Evolutionary conservation across 2,329 filamentous ascomycete species (phyloP).

Genomic region (Calonectria hongkongensis): DNA sequence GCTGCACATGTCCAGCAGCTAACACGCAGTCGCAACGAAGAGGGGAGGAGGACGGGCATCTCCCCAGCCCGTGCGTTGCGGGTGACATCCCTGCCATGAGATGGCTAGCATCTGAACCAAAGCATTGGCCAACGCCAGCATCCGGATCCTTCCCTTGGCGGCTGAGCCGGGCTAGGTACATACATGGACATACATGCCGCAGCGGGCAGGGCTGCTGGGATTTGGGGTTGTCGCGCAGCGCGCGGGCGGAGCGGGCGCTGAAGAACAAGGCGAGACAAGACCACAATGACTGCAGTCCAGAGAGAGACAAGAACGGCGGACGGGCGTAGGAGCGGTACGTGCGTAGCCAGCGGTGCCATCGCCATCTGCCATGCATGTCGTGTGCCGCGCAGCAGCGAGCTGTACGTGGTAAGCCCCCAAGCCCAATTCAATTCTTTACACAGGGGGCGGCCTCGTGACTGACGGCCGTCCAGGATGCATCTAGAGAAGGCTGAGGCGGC

Average conservation of each 20-base stretch:
- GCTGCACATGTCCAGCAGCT: constrained; percentile 17
- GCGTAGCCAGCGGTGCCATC: constrained; percentile 21
- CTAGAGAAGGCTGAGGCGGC: constrained; percentile 22
- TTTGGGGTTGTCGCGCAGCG: constrained; percentile 25
- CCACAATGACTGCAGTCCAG: constrained; percentile 12
- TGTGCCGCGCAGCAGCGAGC: constrained; percentile 24
- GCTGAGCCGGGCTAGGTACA: constrained; percentile 26
- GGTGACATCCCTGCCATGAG: constrained; percentile 35
- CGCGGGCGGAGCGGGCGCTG: constrained; percentile 22
- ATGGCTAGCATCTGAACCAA: constrained; percentile 26
- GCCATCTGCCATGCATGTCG: constrained; percentile 33
- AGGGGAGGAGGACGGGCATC: constrained; percentile 13
- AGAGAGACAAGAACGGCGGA: constrained; percentile 19
- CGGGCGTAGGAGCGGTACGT: constrained; percentile 32
- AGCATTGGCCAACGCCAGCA: constrained; percentile 20
- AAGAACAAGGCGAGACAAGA: constrained; percentile 18
- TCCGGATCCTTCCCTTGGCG: constrained; percentile 17
- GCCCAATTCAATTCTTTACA: constrained; percentile 26
- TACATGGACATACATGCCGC: constrained; percentile 11
- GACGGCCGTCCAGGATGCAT: constrained; percentile 27
- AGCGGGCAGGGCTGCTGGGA: constrained; percentile 22
- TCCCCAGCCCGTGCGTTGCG: constrained; percentile 42
- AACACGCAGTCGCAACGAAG: neutral
- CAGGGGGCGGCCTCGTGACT: constrained; percentile 38
- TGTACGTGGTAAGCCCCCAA: constrained; percentile 25